A percentile compares a stretch with the other conserved stretches of the same genome.
phyloP scores from a whole-genome alignment of 1,139 yeast genomes.

The Blastobotrys ciferrii region DNA sequence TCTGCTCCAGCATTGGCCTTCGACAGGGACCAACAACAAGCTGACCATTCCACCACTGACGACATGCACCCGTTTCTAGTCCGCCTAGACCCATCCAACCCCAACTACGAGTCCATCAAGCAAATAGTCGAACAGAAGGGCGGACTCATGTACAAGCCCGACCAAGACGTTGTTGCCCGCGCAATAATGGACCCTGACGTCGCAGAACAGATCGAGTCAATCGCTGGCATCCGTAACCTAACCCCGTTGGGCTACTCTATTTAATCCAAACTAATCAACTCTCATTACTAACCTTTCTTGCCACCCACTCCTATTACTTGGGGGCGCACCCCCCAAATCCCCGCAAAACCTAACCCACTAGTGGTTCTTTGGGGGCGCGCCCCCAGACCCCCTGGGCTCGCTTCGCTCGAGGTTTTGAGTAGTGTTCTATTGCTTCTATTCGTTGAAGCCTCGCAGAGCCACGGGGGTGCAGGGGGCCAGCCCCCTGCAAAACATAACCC shows the following conservation, averaged over 20 bases:
- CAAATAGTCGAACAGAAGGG: background rate
- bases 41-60: too few relatives aligned
- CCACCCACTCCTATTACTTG: background rate
- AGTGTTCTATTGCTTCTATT: too few relatives aligned
- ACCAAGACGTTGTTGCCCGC: constrained; percentile 5
- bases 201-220: background rate
- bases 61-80: constrained; percentile 5
- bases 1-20: too few relatives aligned
- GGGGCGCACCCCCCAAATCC: background rate
- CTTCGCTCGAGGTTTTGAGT: too few relatives aligned
- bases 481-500: too few relatives aligned
- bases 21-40: too few relatives aligned
- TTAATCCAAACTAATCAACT: background rate
- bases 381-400: too few relatives aligned
- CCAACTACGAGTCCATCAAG: background rate
- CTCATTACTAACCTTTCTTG: background rate
- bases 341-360: too few relatives aligned
- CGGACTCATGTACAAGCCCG: constrained; percentile 5
- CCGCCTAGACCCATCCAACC: background rate
- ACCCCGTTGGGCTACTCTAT: constrained; percentile 2
- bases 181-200: constrained; percentile 4
- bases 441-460: too few relatives aligned
- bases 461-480: too few relatives aligned
- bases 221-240: constrained; percentile 1
- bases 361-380: background rate